Base-by-base conservation (phyloP, 495 filamentous ascomycete genomes). In the Talaromyces proteolyticus region DNA sequence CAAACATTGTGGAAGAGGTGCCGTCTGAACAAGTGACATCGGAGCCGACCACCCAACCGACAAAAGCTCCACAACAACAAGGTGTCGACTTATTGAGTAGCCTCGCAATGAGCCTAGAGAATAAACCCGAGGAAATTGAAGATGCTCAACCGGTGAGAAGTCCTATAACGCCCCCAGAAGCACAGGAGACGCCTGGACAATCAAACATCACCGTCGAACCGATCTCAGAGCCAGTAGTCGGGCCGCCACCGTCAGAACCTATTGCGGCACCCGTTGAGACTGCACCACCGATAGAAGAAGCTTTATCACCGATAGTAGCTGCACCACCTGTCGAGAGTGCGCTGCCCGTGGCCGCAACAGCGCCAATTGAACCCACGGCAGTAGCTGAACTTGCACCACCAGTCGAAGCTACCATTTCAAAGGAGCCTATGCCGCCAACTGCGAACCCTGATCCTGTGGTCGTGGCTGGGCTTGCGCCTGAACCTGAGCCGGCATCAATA, bases 201-300 rank as follows among this genome's bases (percentile, higher is more conserved):
- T 17, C 46, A 8, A 21, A 49, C 11, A 11, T 11, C 14, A 23
- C 34, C 8, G 24, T 20, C 14, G 5, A 26, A 20, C 24, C 47
- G 43, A 42, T 12, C 24, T 41, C 12, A 20, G 44, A 44, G 50
- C 23, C 37, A 42, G 48, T 40, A 38, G 34, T 44, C 12, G 44
- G 42, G 23, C 39, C 24, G 29, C n/a, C 17, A 18, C 34, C 49
- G 34, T 11, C 39, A 39, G 44, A 51, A 44, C 7, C 53, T 3
- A 2, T 38, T 21, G 5, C 23, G 2, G 37, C 21, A 29, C 41
- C 53, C 1, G 16, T 21, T n/a, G 48, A 24, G 3, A 23, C 40
- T 40, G 17, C 16, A n/a, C n/a, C n/a, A n/a, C n/a, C n/a, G n/a
- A n/a, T n/a, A n/a, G n/a, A n/a, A n/a, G n/a, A n/a, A n/a, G n/a